Evolutionary conservation across 768 basidiomycete genomes (phyloP), one percentile per base, ranked within the genome.

Genomic region (Rhizopogon vulgaris): DNA sequence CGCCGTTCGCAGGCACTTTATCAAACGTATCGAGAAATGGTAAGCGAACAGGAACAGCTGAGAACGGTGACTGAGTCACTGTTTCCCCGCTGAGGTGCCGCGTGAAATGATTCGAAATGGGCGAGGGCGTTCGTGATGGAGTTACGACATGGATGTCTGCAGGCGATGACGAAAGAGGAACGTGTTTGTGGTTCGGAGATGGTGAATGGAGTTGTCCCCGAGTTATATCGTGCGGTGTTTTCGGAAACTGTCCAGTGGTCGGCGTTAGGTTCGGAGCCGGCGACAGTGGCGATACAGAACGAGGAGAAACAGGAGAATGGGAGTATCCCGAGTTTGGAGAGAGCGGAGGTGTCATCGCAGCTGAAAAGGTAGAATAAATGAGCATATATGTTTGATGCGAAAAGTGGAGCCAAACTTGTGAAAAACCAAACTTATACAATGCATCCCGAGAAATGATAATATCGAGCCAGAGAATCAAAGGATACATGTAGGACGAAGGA

Each of bases 81-180:
- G 63, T 70, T 58, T 57, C 67, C 88, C 94, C 65, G 91, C 95
- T 70, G 84, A 97, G 67, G 90, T 93, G 70, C 90, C 90, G 70
- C 83, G 78, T 62, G 84, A 95, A 65, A 86, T 95, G 63, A 90
- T 90, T 78, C 85, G 95, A 92, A 89, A 96, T 64, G 1, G 62
- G 64, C 7, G 67, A 68, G 48, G 64, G 66, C n/a, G 62, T 58
- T 28, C 56, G 61, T 3, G 71, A 60, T 34, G 65, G 58, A 4
- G 62, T 65, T 17, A 59, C 68, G 37, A 71, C 60, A 51, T 58
- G 60, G 27, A 68, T 52, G 25, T 15, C 45, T 28, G 56, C 55
- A 42, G 61, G 48, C 17, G 69, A 59, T 17, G 67, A 59, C 0
- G 58, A 28, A 15, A 54, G 60, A 30, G 55, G 53, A 14, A 10